Conservation (phyloP, 352 stramenopile species). For the Phytophthora crassamura region DNA sequence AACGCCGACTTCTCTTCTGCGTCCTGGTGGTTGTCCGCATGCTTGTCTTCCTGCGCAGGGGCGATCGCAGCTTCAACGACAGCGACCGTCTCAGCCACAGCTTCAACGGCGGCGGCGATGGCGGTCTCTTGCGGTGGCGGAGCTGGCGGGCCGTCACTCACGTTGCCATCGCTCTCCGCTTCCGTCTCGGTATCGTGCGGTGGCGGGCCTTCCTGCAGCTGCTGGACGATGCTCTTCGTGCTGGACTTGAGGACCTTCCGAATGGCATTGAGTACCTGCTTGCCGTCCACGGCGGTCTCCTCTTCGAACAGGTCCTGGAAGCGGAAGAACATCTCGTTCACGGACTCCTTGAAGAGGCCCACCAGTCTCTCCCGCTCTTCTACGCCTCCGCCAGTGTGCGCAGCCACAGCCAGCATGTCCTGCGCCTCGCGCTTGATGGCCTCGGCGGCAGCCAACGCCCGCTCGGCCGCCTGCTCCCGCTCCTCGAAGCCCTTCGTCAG, state of each 20-base stretch:
- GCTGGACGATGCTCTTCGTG: slow-evolving; percentile 73
- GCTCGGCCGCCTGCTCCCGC: slow-evolving; percentile 55
- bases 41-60: slow-evolving; percentile 2
- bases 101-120: slow-evolving; percentile 2
- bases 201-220: slow-evolving; percentile 46
- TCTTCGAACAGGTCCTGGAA: slow-evolving; percentile 87
- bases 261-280: slow-evolving; percentile 76
- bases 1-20: slow-evolving; percentile 17
- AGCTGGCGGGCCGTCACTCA: slow-evolving; percentile 48
- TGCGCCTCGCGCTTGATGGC: slow-evolving; percentile 68
- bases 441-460: slow-evolving; percentile 54
- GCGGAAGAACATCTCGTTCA: slow-evolving; percentile 87
- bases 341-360: slow-evolving; percentile 72
- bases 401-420: slow-evolving; percentile 45
- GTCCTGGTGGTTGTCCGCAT: slow-evolving; percentile 11
- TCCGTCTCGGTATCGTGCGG: slow-evolving; percentile 22
- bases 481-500: slow-evolving; percentile 21
- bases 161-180: slow-evolving; percentile 40
- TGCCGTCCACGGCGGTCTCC: slow-evolving; percentile 59
- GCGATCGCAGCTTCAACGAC: slow-evolving; percentile 15
- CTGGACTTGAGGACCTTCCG: slow-evolving; percentile 83
- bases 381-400: slow-evolving; percentile 18
- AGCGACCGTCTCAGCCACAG: slow-evolving; percentile 14
- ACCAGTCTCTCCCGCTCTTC: slow-evolving; percentile 50
- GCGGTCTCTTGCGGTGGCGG: slow-evolving; percentile 30